Percentiles rank a stretch among this genome's conserved stretches.
Evolutionary conservation across 495 filamentous ascomycete species (phyloP).

Genomic region (Neurospora sp.): DNA sequence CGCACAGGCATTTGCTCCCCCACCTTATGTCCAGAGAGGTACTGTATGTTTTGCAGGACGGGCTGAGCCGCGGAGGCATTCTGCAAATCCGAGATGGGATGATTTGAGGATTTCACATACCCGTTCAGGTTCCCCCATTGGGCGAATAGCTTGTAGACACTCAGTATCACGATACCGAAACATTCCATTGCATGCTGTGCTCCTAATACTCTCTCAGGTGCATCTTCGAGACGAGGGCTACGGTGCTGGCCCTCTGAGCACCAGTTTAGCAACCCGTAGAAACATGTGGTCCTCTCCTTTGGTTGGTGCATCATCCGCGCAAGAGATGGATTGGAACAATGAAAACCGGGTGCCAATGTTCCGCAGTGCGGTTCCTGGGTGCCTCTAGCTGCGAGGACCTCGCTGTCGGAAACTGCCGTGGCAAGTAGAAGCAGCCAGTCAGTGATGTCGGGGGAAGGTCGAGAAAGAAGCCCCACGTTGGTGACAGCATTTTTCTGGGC

Average conservation of each 20-base stretch:
- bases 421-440: neutral
- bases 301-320: neutral
- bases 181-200: neutral
- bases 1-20: neutral
- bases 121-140: neutral
- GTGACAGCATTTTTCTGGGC: neutral
- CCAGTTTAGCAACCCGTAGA: neutral
- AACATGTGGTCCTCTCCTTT: neutral
- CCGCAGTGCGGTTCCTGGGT: neutral
- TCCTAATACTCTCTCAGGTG: neutral
- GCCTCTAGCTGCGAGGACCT: neutral
- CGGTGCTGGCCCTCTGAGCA: neutral
- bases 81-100: neutral
- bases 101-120: neutral
- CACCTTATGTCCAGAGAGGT: neutral
- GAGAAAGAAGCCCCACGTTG: neutral
- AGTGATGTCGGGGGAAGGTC: too few species aligned
- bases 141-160: neutral
- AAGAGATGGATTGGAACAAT: neutral
- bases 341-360: neutral
- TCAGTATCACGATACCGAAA: neutral
- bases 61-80: neutral
- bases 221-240: neutral
- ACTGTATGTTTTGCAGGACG: neutral
- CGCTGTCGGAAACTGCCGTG: conserved; percentile 1